Conservation (phyloP, 2,329 filamentous ascomycete genomes). For the Acrocalymma vagum region DNA sequence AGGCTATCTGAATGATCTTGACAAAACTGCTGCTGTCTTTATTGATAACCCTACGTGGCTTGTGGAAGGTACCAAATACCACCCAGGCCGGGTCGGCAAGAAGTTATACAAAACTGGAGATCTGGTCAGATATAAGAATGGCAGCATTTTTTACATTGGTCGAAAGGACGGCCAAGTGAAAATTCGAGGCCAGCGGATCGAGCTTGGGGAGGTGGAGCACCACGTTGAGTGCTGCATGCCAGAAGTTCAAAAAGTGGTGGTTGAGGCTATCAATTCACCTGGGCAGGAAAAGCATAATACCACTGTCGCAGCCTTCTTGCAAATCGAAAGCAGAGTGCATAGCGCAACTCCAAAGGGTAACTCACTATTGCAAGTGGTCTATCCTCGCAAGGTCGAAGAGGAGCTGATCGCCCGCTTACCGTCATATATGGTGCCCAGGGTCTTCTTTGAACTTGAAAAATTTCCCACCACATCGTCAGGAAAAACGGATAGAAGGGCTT, state of each 20-base stretch:
- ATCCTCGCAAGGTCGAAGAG: not conserved
- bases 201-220: conserved; percentile 15
- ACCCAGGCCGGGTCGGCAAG: not conserved
- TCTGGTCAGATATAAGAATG: conserved; percentile 9
- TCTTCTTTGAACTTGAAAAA: conserved; percentile 1
- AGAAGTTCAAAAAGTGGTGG: too few relatives aligned
- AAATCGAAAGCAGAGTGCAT: conserved; percentile 1
- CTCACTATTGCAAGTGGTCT: not conserved
- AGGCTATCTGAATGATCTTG: conserved; percentile 30
- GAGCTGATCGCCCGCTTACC: conserved; percentile 1
- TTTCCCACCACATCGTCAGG: not conserved
- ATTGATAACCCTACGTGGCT: conserved; percentile 5
- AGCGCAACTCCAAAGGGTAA: conserved; percentile 1
- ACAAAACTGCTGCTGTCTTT: conserved; percentile 22
- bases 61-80: too few relatives aligned
- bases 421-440: conserved; percentile 4
- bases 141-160: conserved; percentile 11
- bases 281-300: not conserved
- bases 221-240: too few relatives aligned
- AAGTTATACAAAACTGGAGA: conserved; percentile 17
- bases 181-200: conserved; percentile 16
- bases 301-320: conserved; percentile 1
- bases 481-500: not conserved
- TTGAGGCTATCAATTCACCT: not conserved
- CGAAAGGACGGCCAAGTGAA: conserved; percentile 19